Base-by-base conservation (phyloP, 495 filamentous ascomycete species). In the Penicillium mononematosum region DNA sequence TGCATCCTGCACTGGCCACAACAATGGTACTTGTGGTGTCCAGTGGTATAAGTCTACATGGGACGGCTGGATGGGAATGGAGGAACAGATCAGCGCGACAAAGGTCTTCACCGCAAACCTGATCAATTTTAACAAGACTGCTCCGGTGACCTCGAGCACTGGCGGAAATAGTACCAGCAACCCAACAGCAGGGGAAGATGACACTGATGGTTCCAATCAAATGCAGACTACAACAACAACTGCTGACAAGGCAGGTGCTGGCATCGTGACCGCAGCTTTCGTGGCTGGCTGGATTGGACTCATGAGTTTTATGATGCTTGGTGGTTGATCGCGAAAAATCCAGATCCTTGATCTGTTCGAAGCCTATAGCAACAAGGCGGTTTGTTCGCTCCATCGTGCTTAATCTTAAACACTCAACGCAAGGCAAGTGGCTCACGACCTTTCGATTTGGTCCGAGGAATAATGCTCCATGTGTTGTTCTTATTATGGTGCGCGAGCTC, bases 21-120 rank as follows among this genome's bases (percentile, higher is more conserved):
- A 64, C 46, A 87, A 88, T 64, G 75, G 82, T 17, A 81, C 82
- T 7, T 96, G 92, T 65, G 90, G 91, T 2, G 72, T 88, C 38
- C 79, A 79, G 45, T 96, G 91, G 90, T 81, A 76, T 56, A 70
- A 77, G 11, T 74, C 75, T 14, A 73, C 74, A 19, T 91, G 83
- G 69, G 89, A 92, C 64, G 82, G 83, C 5, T 74, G 73, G 50
- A 78, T 64, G 17, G 90, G 90, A 10, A 83, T 91, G 63, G 78
- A 76, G 45, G 67, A 74, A 41, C 60, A 78, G 45, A 74, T 78
- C 50, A 71, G 62, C 76, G 78, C 91, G 38, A 82, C 84, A 61
- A 81, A 85, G n/a, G 76, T 82, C 20, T 69, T 89, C 17, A 73
- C 76, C 10, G 52, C 57, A 2, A 66, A 69, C 29, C 53, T 74